A percentile compares a stretch with the other conserved stretches of the same genome.
phyloP scores from a whole-genome alignment of 2,329 filamentous ascomycete species.

The Pseudogymnoascus sp. region DNA sequence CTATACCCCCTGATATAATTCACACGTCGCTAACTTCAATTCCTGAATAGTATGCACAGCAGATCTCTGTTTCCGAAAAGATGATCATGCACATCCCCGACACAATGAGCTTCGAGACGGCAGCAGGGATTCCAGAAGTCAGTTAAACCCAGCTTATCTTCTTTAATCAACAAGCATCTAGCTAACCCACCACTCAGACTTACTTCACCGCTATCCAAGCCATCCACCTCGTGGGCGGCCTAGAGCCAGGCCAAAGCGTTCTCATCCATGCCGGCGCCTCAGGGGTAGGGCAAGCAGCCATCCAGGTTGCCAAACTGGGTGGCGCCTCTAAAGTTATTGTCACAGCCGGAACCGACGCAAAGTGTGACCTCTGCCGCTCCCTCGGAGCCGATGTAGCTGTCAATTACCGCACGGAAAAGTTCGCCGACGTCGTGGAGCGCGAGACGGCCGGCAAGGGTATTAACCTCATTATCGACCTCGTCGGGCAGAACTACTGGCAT shows the following conservation, averaged over 20 bases:
- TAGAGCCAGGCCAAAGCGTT: conserved; percentile 60
- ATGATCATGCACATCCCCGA: conserved; percentile 79
- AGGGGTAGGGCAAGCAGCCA: conserved; percentile 76
- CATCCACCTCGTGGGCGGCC: conserved; percentile 71
- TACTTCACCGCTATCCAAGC: conserved; percentile 94
- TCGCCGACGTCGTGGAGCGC: conserved; percentile 42
- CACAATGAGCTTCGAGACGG: conserved; percentile 62
- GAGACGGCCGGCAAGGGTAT: conserved; percentile 70
- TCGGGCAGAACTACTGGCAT: conserved; percentile 73
- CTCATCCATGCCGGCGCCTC: conserved; percentile 92
- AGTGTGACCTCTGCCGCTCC: conserved; percentile 54
- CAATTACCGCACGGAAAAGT: conserved; percentile 17
- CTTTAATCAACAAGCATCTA: background rate
- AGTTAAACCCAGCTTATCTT: background rate
- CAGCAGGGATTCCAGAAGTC: conserved; percentile 65
- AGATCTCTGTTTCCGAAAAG: conserved; percentile 64
- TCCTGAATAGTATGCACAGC: conserved; percentile 55
- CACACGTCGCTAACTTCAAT: background rate
- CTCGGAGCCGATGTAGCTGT: conserved; percentile 15
- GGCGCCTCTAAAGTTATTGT: conserved; percentile 68
- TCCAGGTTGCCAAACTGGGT: conserved; percentile 65
- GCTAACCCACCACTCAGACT: conserved; percentile 38
- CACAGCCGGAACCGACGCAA: conserved; percentile 72
- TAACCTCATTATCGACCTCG: conserved; percentile 79
- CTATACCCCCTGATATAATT: background rate